Conservation (phyloP, 1,284 basidiomycete genomes). For the Cutaneotrichosporon cyanovorans region DNA sequence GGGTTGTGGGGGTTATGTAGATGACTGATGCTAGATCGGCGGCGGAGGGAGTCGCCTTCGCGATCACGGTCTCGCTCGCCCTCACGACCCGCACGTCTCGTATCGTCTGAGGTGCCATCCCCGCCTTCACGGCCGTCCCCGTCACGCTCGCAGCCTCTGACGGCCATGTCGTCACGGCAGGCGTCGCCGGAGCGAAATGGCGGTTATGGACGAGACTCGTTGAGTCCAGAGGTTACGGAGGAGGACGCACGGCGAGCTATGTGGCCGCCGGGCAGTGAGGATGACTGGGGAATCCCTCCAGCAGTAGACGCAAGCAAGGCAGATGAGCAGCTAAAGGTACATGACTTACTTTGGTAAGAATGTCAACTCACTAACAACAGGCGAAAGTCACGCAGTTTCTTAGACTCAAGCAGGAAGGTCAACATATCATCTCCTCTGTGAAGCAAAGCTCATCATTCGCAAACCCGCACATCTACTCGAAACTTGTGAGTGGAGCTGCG, state of each 20-base stretch:
- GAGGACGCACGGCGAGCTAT: neutral
- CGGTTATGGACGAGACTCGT: no score
- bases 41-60: neutral
- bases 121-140: no score
- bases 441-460: conserved; percentile 83
- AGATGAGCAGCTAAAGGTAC: conserved; percentile 58
- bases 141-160: no score
- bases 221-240: neutral
- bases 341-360: conserved; percentile 16
- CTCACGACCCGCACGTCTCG: neutral
- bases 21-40: neutral
- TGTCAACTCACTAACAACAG: conserved; percentile 44
- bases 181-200: no score
- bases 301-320: conserved; percentile 53
- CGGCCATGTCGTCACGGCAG: no score
- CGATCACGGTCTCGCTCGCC: neutral
- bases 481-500: conserved; percentile 56
- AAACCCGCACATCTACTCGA: conserved; percentile 87
- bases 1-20: no score
- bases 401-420: conserved; percentile 60
- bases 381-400: conserved; percentile 70
- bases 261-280: conserved; percentile 51
- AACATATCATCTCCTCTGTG: conserved; percentile 89
- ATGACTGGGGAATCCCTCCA: conserved; percentile 69
- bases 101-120: no score